Base-by-base conservation (phyloP, 768 basidiomycete genomes). In the Galerina sulciceps region DNA sequence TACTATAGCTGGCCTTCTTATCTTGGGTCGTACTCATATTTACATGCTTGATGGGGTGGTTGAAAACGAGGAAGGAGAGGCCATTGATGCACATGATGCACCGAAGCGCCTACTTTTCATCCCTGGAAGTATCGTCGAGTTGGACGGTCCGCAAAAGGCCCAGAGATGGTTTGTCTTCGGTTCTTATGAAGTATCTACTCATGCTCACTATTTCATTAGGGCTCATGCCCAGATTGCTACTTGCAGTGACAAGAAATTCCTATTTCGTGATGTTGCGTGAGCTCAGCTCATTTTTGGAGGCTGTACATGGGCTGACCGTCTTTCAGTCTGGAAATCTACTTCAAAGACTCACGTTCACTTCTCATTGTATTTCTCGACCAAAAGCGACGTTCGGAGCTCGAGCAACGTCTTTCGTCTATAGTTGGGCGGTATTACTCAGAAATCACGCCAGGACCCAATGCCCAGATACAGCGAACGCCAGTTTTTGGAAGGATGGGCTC, bases 41-140 rank as follows among this genome's bases (percentile, higher is more conserved):
- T 98, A 97, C 65, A 90, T 97, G 80, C 73, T 96, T 14, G 94
- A 98, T 63, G 94, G 94, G 1, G 77, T 97, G 11, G 89, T 95
- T 5, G 90, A 95, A 70, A 88, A 86, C 55, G 86, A 89, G n/a
- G 85, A 87, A 31, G 94, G 93, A 0, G 94, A 95, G 68, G 85
- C 97, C 26, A 89, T 97, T 42, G 92, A 95, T 65, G 93, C 90
- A 2, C 83, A 83, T 48, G 92, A 96, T 66, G 94, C 94, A 1
- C 93, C 93, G 0, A 85, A 85, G 64, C 85, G 87, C 38, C 74
- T 96, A 23, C 85, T 96, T 63, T 90, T 90, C 57, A 88, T 96
- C 41, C 90, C 94, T 22, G 93, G 93, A 34, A 94, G 91, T 61
- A 83, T 89, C 34, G 81, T 94, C 0, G 92, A 93, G 65, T 74